Evolutionary conservation across 2,329 filamentous ascomycete species (phyloP).

Genomic region (Aspergillus ibericus): DNA sequence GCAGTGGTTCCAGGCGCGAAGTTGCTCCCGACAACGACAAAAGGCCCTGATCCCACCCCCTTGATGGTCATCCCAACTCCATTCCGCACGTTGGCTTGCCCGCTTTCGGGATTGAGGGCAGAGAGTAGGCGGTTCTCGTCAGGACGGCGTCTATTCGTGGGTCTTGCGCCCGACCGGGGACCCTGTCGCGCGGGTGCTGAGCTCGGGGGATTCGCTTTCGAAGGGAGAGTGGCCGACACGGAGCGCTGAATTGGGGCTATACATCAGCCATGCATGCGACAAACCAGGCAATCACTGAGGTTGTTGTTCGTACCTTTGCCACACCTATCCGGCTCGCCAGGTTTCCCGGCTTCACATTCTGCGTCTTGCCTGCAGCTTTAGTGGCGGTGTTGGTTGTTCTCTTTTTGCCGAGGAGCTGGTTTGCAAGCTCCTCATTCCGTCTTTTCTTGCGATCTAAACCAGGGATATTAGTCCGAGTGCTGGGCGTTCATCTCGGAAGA

Average conservation of each 20-base stretch:
- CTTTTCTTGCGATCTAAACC: constrained; percentile 51
- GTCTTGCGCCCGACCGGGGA: constrained; percentile 24
- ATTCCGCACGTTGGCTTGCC: constrained; percentile 33
- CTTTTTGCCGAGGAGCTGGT: constrained; percentile 58
- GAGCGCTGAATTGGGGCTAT: constrained; percentile 33
- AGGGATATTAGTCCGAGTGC: background rate
- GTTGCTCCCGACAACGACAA: constrained; percentile 61
- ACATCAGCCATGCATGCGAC: constrained; percentile 8
- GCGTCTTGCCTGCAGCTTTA: constrained; percentile 40
- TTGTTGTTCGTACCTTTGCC: constrained; percentile 49
- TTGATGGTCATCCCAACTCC: constrained; percentile 54
- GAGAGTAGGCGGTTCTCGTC: constrained; percentile 35
- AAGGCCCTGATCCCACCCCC: constrained; percentile 54
- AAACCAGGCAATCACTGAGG: background rate
- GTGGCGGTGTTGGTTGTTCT: constrained; percentile 51
- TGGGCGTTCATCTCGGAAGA: background rate
- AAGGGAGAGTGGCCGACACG: constrained; percentile 40
- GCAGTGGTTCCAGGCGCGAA: constrained; percentile 67
- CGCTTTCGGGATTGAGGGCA: constrained; percentile 30
- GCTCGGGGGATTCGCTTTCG: constrained; percentile 41
- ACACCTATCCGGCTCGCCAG: constrained; percentile 62
- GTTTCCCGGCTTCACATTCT: constrained; percentile 47
- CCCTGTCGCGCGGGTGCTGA: constrained; percentile 19
- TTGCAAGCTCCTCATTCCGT: constrained; percentile 58
- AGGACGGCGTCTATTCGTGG: constrained; percentile 33